These are phyloP conservation scores for Pichia rugopelliculosa DNA, from an alignment of 805 yeast species.

Conservation along the genomic window DNA sequence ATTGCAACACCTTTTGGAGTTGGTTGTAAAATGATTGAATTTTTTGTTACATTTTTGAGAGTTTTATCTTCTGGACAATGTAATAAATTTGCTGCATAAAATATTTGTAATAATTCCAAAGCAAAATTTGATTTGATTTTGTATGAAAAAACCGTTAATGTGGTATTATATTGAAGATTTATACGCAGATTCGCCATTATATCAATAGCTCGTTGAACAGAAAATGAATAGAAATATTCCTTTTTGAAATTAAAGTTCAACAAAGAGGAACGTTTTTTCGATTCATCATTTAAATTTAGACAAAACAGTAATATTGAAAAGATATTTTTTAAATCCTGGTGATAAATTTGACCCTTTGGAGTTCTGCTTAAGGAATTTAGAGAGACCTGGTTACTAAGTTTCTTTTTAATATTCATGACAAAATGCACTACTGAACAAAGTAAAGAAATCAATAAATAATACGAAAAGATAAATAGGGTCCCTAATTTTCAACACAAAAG, in stretches of 20 bases:
- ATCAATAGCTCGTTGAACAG: conserved; percentile 41
- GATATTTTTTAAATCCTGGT: conserved; percentile 53
- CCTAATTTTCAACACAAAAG: background rate
- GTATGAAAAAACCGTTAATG: conserved; percentile 50
- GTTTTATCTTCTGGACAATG: conserved; percentile 78
- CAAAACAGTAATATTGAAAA: conserved; percentile 42
- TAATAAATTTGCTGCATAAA: conserved; percentile 54
- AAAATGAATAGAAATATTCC: conserved; percentile 46
- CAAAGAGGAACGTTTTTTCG: background rate
- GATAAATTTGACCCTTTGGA: conserved; percentile 44
- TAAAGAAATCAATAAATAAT: background rate
- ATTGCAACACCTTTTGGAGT: conserved; percentile 86
- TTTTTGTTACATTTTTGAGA: conserved; percentile 35
- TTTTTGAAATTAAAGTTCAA: conserved; percentile 9
- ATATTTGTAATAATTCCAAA: conserved; percentile 36
- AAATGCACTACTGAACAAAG: background rate
- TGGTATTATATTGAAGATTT: conserved; percentile 39
- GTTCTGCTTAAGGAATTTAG: conserved; percentile 29
- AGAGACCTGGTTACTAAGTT: conserved; percentile 4
- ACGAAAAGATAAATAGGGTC: background rate
- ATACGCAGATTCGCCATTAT: conserved; percentile 43
- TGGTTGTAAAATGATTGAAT: conserved; percentile 53
- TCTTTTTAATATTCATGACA: background rate
- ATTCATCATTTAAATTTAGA: conserved; percentile 29
- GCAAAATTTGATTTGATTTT: conserved; percentile 45